phyloP scores from a whole-genome alignment of 1,139 yeast species.

The Spencermartinsiella ligniputridi region DNA sequence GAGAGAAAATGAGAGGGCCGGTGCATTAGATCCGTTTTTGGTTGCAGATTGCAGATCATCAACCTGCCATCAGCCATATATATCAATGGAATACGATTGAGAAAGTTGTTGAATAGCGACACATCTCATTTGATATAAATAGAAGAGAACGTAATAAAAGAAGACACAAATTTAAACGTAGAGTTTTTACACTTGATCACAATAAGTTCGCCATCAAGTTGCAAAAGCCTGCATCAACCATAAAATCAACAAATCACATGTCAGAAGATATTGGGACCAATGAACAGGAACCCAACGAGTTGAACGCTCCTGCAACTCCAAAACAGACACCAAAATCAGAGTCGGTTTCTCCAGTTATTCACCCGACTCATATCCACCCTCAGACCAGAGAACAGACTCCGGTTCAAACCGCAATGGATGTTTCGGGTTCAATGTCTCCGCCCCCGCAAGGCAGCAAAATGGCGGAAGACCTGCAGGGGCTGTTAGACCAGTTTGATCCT shows the following conservation, averaged over 20 bases:
- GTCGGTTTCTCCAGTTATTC: slow-evolving; percentile 14
- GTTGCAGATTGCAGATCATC: neutral
- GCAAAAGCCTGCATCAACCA: too few relatives aligned
- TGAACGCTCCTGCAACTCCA: neutral
- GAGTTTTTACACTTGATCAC: too few relatives aligned
- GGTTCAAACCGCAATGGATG: slow-evolving; percentile 11
- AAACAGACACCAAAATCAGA: neutral
- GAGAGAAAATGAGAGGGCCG: neutral
- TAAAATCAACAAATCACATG: too few relatives aligned
- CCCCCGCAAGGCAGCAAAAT: slow-evolving; percentile 4
- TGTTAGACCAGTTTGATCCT: slow-evolving; percentile 34
- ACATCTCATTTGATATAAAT: too few relatives aligned
- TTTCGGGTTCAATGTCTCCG: slow-evolving; percentile 14
- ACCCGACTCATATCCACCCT: slow-evolving; percentile 14
- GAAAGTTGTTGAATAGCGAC: too few relatives aligned
- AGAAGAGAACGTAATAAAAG: too few relatives aligned
- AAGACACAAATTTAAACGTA: too few relatives aligned
- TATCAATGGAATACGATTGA: too few relatives aligned
- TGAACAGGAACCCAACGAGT: too few relatives aligned
- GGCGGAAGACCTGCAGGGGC: slow-evolving; percentile 23
- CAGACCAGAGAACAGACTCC: slow-evolving; percentile 13
- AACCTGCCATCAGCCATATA: too few relatives aligned
- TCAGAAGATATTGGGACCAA: too few relatives aligned
- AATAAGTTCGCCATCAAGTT: too few relatives aligned
- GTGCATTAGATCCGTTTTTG: neutral